Evolutionary conservation across 1,284 basidiomycete genomes (phyloP).

Genomic region (Fomes fomentarius): DNA sequence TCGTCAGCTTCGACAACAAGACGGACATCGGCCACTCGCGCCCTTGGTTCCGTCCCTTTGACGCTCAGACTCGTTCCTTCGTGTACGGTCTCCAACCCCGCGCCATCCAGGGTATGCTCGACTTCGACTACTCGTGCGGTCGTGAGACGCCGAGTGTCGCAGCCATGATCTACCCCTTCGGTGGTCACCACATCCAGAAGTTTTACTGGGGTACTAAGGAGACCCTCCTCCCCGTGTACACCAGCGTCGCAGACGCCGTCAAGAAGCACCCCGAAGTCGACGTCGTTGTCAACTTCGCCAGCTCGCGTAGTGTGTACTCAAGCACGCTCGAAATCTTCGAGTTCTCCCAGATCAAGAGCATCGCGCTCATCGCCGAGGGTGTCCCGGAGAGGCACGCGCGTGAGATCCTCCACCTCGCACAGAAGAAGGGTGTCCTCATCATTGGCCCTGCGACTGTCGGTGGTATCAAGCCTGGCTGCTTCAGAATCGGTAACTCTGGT

Average conservation of each 20-base stretch:
- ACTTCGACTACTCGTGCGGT: constrained; percentile 99
- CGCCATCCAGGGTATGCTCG: constrained; percentile 99
- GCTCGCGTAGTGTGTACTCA: constrained; percentile 92
- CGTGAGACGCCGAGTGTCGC: constrained; percentile 93
- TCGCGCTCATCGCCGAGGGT: constrained; percentile 98
- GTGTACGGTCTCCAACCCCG: constrained; percentile 99
- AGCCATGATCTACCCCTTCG: constrained; percentile 99
- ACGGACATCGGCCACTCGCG: constrained; percentile 49
- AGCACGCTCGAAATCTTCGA: constrained; percentile 89
- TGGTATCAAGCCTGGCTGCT: constrained; percentile 99
- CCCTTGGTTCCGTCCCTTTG: constrained; percentile 89
- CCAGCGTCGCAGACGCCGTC: constrained; percentile 89
- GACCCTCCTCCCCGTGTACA: constrained; percentile 97
- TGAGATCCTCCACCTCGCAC: constrained; percentile 91
- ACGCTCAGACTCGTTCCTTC: constrained; percentile 90
- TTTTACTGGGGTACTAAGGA: constrained; percentile 99
- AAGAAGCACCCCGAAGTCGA: constrained; percentile 97
- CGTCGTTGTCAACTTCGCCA: constrained; percentile 98
- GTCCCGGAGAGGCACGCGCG: constrained; percentile 97
- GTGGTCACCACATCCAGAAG: constrained; percentile 99
- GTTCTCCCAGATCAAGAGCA: constrained; percentile 76
- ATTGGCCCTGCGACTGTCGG: constrained; percentile 99
- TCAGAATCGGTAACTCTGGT: constrained; percentile 99
- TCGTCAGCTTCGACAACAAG: constrained; percentile 76
- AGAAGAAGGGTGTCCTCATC: constrained; percentile 89